These are phyloP conservation scores for Tagetes erecta DNA, from an alignment of 129 eudicot genomes.

Conservation along the genomic window DNA sequence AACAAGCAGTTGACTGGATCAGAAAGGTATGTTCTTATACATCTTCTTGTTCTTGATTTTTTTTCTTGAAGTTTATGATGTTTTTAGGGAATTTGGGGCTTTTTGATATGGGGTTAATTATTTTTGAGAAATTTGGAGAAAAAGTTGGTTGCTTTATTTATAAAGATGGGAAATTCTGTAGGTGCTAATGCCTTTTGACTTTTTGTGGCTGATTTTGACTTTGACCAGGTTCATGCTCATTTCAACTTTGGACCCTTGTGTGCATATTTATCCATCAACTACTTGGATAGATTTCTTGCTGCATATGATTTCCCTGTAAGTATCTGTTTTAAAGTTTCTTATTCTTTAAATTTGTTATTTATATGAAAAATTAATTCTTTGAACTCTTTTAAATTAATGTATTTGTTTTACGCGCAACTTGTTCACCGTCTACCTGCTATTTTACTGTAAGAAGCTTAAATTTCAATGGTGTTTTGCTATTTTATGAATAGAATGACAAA, in stretches of 20 bases:
- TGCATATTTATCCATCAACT: conserved; percentile 52
- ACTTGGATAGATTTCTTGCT: conserved; percentile 70
- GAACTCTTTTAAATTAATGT: no score
- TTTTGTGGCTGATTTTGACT: conserved; percentile 23
- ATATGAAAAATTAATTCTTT: not conserved
- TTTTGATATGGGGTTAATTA: conserved; percentile 17
- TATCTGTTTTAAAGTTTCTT: not conserved
- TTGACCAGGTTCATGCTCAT: conserved; percentile 54
- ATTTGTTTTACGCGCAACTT: no score
- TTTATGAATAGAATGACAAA: conserved; percentile 46
- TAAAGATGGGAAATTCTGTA: conserved; percentile 1
- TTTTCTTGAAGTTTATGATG: not conserved
- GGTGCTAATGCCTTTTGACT: conserved; percentile 15
- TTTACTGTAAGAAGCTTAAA: no score
- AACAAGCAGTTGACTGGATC: conserved; percentile 68
- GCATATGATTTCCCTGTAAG: conserved; percentile 67
- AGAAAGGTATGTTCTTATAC: conserved; percentile 49
- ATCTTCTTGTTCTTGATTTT: not conserved
- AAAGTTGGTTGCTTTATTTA: not conserved
- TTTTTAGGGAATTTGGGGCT: not conserved
- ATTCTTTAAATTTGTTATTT: not conserved
- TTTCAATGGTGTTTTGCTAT: not conserved
- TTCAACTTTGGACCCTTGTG: conserved; percentile 64
- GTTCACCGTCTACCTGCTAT: no score
- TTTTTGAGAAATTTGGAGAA: not conserved